Evolutionary conservation across 148 eudicot species (phyloP).

Genomic region (Spergularia marina): DNA sequence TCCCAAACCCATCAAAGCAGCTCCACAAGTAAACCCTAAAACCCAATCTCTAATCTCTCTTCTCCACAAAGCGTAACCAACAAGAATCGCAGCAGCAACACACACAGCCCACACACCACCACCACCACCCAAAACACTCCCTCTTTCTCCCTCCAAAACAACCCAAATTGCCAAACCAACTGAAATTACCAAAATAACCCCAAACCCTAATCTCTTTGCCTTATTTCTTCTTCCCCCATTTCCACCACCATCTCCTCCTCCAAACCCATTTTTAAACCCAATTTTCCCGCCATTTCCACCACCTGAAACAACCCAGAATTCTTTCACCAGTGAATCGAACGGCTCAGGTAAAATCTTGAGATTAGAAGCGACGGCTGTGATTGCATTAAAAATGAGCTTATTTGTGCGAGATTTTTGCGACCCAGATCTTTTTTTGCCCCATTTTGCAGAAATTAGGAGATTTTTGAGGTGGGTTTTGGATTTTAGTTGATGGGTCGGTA

Average conservation of each 20-base stretch:
- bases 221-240: slow-evolving; percentile 36
- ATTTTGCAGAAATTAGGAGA: slow-evolving; percentile 35
- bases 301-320: slow-evolving; percentile 29
- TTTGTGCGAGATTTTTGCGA: slow-evolving; percentile 33
- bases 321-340: slow-evolving; percentile 41
- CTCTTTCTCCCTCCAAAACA: slow-evolving; percentile 36
- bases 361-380: slow-evolving; percentile 45
- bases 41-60: slow-evolving; percentile 50
- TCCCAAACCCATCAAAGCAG: slow-evolving; percentile 49
- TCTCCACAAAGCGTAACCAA: slow-evolving; percentile 37
- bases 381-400: slow-evolving; percentile 38
- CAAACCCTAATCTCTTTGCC: slow-evolving; percentile 38
- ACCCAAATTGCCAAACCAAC: slow-evolving; percentile 39
- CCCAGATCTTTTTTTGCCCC: slow-evolving; percentile 44
- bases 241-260: slow-evolving; percentile 51
- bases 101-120: slow-evolving; percentile 27
- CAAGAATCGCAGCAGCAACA: slow-evolving; percentile 27
- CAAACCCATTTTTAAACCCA: slow-evolving; percentile 39
- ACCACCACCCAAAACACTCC: slow-evolving; percentile 21
- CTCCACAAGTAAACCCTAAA: slow-evolving; percentile 67
- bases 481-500: slow-evolving; percentile 12
- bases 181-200: slow-evolving; percentile 37
- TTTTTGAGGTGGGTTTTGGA: slow-evolving; percentile 34
- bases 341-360: slow-evolving; percentile 68
- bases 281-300: slow-evolving; percentile 56